Evolutionary conservation across 495 filamentous ascomycete genomes (phyloP).

Genomic region (Alectoria sarmentosa): DNA sequence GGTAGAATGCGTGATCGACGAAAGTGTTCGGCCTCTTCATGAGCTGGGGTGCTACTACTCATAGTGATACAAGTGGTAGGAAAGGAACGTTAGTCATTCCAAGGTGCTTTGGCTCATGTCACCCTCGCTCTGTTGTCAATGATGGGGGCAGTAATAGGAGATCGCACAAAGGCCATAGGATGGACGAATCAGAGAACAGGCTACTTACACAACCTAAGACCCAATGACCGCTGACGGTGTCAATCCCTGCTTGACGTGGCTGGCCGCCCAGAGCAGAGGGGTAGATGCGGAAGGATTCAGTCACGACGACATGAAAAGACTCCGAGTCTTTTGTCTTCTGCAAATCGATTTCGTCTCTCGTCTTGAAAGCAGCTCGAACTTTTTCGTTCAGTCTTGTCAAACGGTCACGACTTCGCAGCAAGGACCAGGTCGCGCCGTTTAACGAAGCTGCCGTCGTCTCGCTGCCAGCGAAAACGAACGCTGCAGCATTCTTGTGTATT

Average conservation of each 20-base stretch:
- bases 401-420: neutral
- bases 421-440: neutral
- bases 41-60: neutral
- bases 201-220: neutral
- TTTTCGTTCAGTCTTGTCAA: neutral
- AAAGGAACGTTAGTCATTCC: neutral
- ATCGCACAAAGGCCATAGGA: too few species aligned
- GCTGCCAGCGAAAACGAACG: neutral
- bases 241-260: neutral
- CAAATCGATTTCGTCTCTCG: neutral
- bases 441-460: neutral
- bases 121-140: neutral
- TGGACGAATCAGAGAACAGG: neutral
- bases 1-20: neutral
- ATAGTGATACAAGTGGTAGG: neutral
- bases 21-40: neutral
- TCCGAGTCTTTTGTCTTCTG: neutral
- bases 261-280: neutral
- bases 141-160: too few species aligned
- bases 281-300: neutral
- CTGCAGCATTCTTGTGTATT: neutral
- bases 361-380: neutral
- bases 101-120: neutral
- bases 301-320: neutral
- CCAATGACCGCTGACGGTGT: neutral